Conservation (phyloP, 768 basidiomycete species). For the Scleroderma citrinum region DNA sequence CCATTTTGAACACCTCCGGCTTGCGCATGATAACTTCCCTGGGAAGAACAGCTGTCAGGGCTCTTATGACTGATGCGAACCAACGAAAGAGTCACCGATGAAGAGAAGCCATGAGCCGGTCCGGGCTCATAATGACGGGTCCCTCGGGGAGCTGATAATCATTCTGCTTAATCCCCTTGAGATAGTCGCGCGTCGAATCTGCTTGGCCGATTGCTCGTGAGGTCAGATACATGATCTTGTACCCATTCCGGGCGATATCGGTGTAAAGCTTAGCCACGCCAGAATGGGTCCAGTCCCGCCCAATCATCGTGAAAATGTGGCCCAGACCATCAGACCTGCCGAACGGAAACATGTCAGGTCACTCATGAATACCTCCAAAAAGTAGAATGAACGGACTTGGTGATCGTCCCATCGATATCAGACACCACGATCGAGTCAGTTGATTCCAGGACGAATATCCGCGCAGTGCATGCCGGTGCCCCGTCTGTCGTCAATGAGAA, state of each 20-base stretch:
- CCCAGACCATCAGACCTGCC: conserved; percentile 90
- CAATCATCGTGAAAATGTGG: conserved; percentile 96
- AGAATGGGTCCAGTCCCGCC: conserved; percentile 95
- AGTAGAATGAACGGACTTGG: conserved; percentile 57
- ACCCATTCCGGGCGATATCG: conserved; percentile 91
- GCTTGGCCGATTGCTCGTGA: conserved; percentile 97
- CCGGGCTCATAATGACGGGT: conserved; percentile 98
- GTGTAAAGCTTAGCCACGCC: conserved; percentile 97
- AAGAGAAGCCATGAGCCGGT: conserved; percentile 87
- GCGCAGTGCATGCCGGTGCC: conserved; percentile 77
- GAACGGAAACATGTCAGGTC: neutral
- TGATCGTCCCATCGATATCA: conserved; percentile 98
- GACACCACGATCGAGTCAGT: conserved; percentile 87
- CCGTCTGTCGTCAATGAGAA: conserved; percentile 88
- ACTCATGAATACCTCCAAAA: neutral
- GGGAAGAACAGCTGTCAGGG: neutral
- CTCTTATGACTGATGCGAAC: neutral
- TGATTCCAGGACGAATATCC: conserved; percentile 96
- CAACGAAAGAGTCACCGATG: conserved; percentile 61
- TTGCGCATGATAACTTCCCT: conserved; percentile 99
- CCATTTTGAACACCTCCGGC: conserved; percentile 99
- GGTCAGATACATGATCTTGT: conserved; percentile 97
- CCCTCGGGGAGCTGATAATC: conserved; percentile 96
- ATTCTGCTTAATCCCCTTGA: conserved; percentile 92
- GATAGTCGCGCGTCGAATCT: conserved; percentile 91